Evolutionary conservation across 2,329 filamentous ascomycete genomes (phyloP).

Genomic region (Fulvia fulva): DNA sequence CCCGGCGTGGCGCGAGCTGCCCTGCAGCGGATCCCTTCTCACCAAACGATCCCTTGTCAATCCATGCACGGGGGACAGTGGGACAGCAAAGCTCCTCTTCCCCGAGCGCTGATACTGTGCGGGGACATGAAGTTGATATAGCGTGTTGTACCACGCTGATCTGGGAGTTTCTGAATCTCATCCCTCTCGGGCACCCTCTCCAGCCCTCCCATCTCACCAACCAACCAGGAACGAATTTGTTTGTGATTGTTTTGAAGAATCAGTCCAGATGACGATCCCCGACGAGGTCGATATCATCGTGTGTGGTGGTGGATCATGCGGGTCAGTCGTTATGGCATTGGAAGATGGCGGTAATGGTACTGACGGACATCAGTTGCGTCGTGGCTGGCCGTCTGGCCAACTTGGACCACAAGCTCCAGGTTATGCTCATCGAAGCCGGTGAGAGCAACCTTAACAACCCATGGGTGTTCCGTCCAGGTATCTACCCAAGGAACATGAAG

Average conservation of each 20-base stretch:
- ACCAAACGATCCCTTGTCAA: conserved; percentile 14
- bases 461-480: conserved; percentile 70
- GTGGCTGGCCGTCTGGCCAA: conserved; percentile 62
- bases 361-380: conserved; percentile 41
- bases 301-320: conserved; percentile 68
- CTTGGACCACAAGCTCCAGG: conserved; percentile 67
- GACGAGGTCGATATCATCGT: conserved; percentile 81
- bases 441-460: conserved; percentile 74
- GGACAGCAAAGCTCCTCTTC: conserved; percentile 17
- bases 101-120: conserved; percentile 20
- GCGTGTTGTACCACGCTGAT: conserved; percentile 10
- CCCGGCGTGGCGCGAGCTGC: conserved; percentile 21
- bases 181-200: conserved; percentile 1
- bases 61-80: conserved; percentile 17
- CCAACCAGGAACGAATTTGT: not conserved
- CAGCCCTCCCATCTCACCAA: not conserved
- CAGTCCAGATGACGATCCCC: conserved; percentile 56
- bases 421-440: conserved; percentile 66
- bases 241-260: conserved; percentile 7
- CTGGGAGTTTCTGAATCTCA: not conserved
- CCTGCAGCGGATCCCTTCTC: conserved; percentile 12
- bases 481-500: conserved; percentile 75
- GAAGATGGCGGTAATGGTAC: not conserved
- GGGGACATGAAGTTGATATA: conserved; percentile 26
- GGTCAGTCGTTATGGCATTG: conserved; percentile 39